These are phyloP conservation scores for Boletus vermiculosoides DNA, from an alignment of 768 basidiomycete species.

Conservation along the genomic window DNA sequence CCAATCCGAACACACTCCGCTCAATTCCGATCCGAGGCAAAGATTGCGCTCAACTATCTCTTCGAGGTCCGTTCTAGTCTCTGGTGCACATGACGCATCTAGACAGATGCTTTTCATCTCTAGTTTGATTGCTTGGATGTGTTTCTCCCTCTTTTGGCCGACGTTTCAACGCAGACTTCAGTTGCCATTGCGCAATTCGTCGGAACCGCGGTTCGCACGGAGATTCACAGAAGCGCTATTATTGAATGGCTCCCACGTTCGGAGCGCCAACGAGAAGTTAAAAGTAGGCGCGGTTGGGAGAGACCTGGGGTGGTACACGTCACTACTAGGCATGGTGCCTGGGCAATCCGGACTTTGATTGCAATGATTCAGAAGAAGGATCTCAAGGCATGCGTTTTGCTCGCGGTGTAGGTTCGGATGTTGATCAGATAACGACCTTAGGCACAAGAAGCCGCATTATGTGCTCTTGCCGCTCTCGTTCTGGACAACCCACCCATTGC, in stretches of 20 bases:
- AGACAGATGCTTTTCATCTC: not conserved
- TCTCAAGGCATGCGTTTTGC: slow-evolving; percentile 43
- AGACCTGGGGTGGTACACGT: slow-evolving; percentile 44
- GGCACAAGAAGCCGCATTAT: slow-evolving; percentile 65
- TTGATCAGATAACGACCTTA: slow-evolving; percentile 23
- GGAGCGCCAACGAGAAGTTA: slow-evolving; percentile 55
- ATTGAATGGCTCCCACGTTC: slow-evolving; percentile 61
- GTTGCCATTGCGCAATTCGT: slow-evolving; percentile 61
- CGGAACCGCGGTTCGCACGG: slow-evolving; percentile 48
- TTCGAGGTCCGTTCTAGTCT: slow-evolving; percentile 48
- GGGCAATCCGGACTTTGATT: slow-evolving; percentile 55
- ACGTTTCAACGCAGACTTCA: slow-evolving; percentile 40
- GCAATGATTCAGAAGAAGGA: slow-evolving; percentile 51
- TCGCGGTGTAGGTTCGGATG: not conserved
- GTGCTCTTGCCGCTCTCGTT: slow-evolving; percentile 62
- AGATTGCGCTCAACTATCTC: slow-evolving; percentile 54
- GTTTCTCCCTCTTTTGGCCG: slow-evolving; percentile 61
- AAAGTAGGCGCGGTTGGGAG: slow-evolving; percentile 73
- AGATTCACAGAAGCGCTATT: slow-evolving; percentile 48
- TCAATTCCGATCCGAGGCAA: slow-evolving; percentile 50
- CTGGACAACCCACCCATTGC: slow-evolving; percentile 62
- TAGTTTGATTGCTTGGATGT: slow-evolving; percentile 63
- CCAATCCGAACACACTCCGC: slow-evolving; percentile 43
- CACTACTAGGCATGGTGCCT: slow-evolving; percentile 49
- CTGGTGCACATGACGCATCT: not conserved